Conservation (phyloP, 176 grass and related monocot species). For the Chrysopogon serrulatus region DNA sequence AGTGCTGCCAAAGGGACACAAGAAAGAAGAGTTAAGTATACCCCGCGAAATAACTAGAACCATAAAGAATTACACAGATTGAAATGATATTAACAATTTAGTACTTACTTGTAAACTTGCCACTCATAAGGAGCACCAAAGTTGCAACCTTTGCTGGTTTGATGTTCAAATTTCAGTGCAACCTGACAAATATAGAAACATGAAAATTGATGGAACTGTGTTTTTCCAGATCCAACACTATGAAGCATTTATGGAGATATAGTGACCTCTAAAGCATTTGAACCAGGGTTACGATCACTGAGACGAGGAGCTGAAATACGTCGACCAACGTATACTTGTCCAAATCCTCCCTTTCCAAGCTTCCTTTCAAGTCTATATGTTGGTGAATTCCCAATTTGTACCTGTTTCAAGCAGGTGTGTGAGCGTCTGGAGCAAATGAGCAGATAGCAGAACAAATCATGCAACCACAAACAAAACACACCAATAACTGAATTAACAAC, state of each 20-base stretch:
- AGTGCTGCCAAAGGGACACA: slow-evolving; percentile 50
- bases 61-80: slow-evolving; percentile 7
- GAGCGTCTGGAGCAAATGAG: background rate
- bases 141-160: slow-evolving; percentile 89
- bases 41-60: background rate
- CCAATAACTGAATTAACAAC: background rate
- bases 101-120: slow-evolving; percentile 88
- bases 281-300: slow-evolving; percentile 50
- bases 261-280: slow-evolving; percentile 78
- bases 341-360: slow-evolving; percentile 97
- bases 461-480: background rate
- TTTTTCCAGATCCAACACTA: slow-evolving; percentile 15
- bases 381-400: slow-evolving; percentile 78
- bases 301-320: slow-evolving; percentile 53
- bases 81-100: background rate
- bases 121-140: slow-evolving; percentile 93
- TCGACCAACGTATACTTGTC: slow-evolving; percentile 87
- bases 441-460: background rate
- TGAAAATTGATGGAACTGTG: background rate
- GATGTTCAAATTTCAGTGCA: slow-evolving; percentile 93
- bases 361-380: slow-evolving; percentile 87
- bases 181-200: slow-evolving; percentile 52
- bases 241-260: slow-evolving; percentile 25
- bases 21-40: background rate
- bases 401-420: slow-evolving; percentile 43